Base-by-base conservation (phyloP, 1,284 basidiomycete genomes). In the Singerocomus rubriflavus region DNA sequence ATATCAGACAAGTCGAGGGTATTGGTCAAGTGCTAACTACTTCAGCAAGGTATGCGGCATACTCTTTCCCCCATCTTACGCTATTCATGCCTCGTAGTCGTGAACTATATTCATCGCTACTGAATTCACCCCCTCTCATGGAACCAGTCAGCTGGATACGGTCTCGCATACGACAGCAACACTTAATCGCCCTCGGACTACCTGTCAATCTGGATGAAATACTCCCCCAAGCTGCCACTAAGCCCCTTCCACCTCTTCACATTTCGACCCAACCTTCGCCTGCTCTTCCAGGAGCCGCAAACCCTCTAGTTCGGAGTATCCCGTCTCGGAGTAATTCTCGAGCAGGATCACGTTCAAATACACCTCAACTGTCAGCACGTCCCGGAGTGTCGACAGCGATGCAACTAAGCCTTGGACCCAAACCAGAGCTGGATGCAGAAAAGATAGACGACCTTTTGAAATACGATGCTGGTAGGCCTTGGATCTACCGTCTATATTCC, bases 131-230 rank as follows among this genome's bases (percentile, higher is more conserved):
- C 48, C 80, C 85, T 57, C 73, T 79, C 9, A 80, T 85, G 44
- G 84, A 87, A 66, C 87, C 91, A 13, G 84, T 93, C 42, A 94
- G 91, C 62, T 97, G 93, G 93, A 92, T 85, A 49, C 83, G 92
- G 37, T 94, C 92, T 44, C 81, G 88, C 40, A 91, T 91, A 61
- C 81, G 93, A 50, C 76, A 92, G 44, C 90, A 93, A 62, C 91
- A 96, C 60, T 77, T 97, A 37, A 93, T 95, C 55, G 74, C 90
- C 12, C 81, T 97, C 34, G 93, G 94, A 32, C 85, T 97, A 43
- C 93, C 93, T 5, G 88, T 97, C 44, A 96, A 96, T 65, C 76
- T 96, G 6, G 93, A 97, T 66, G 93, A 97, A 73, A 84, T 94
- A 16, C 72, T 93, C 38, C 90, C 92, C 3, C 83, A 82, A 44